Evolutionary conservation across 371 early-diverging fungal genomes (phyloP).

Genomic region (Smittium mucronatum): DNA sequence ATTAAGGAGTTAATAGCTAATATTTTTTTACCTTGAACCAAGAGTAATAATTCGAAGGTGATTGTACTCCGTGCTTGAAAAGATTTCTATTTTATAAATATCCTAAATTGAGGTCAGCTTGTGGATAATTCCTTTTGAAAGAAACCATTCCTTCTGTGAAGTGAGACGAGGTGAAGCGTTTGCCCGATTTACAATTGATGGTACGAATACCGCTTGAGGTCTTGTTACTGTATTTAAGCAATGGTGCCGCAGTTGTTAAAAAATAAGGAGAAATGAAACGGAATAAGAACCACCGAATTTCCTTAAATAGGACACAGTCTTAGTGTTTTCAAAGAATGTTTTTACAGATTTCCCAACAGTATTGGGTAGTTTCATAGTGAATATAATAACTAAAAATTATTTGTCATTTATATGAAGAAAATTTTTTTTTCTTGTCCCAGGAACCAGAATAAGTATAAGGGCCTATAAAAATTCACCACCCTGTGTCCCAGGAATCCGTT

Average conservation of each 20-base stretch:
- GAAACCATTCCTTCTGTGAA: background rate
- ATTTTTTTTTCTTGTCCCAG: background rate
- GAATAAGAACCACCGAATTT: background rate
- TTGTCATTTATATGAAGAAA: background rate
- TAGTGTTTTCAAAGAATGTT: background rate
- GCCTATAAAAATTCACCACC: background rate
- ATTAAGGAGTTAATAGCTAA: background rate
- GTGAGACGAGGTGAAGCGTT: background rate
- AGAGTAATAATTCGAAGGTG: background rate
- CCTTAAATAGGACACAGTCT: background rate
- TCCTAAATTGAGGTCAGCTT: background rate
- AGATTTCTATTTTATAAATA: background rate
- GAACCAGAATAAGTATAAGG: background rate
- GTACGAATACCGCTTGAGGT: background rate
- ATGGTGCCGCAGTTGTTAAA: background rate
- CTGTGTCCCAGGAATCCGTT: background rate
- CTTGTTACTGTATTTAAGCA: background rate
- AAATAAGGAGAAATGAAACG: background rate
- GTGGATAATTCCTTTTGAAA: background rate
- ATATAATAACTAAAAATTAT: background rate
- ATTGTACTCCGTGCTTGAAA: background rate
- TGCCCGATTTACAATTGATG: background rate
- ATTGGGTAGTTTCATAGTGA: background rate
- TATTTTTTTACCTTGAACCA: background rate
- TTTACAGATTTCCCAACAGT: background rate